phyloP scores from a whole-genome alignment of 345 rosid genomes.

The Tarenaya hassleriana region DNA sequence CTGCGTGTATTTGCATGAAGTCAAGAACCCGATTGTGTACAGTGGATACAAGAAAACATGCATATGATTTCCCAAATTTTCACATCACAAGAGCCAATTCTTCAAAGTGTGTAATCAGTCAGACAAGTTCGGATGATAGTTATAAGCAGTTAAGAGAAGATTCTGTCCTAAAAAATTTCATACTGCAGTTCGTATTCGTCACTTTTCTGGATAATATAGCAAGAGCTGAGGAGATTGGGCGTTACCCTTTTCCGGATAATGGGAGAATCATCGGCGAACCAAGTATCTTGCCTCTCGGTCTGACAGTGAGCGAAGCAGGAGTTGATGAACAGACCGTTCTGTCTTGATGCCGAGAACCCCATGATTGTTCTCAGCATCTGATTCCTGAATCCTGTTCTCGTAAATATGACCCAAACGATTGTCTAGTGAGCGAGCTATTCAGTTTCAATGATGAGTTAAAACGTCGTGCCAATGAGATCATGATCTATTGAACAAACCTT shows the following conservation, averaged over 20 bases:
- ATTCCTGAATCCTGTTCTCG: slow-evolving; percentile 60
- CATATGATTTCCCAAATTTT: too few relatives aligned
- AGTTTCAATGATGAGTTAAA: neutral
- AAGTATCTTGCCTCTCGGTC: slow-evolving; percentile 90
- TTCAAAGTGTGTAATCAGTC: too few relatives aligned
- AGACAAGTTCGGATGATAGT: too few relatives aligned
- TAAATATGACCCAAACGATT: neutral
- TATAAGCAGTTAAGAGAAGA: too few relatives aligned
- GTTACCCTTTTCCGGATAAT: slow-evolving; percentile 66
- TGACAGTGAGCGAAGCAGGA: slow-evolving; percentile 98
- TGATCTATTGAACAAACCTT: slow-evolving; percentile 39
- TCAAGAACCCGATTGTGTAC: neutral
- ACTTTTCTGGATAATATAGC: too few relatives aligned
- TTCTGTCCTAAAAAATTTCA: too few relatives aligned
- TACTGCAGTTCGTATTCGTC: too few relatives aligned
- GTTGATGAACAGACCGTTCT: slow-evolving; percentile 80
- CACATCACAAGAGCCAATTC: slow-evolving; percentile 1
- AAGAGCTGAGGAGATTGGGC: too few relatives aligned
- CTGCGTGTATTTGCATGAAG: slow-evolving; percentile 36
- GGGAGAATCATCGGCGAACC: slow-evolving; percentile 88
- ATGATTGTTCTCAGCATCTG: slow-evolving; percentile 64
- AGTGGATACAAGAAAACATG: too few relatives aligned
- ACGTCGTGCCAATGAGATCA: too few relatives aligned
- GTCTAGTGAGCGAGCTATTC: neutral
- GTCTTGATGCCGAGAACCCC: slow-evolving; percentile 57